Base-by-base conservation (phyloP, 164 flowering plant genomes). In the Umbilicus rupestris region DNA sequence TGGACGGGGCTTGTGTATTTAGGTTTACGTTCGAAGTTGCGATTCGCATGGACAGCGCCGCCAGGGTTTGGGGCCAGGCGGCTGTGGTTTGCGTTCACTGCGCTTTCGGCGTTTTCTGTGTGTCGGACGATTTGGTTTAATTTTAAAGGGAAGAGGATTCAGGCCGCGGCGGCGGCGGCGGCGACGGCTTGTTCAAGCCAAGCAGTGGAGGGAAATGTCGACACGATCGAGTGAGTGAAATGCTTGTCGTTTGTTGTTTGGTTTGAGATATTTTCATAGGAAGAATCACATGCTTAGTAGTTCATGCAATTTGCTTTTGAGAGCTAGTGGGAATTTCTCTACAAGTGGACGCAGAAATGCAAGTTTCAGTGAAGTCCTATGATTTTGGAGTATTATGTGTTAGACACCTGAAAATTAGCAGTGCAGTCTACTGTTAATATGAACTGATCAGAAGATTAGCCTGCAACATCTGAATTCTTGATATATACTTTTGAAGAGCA, bases 81-180 rank as follows among this genome's bases (percentile, higher is more conserved):
- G n/a, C 85, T 90, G 49, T 90, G 94, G 92, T 65, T 90, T 7
- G 96, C 92, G 16, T 82, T 87, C 77, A 85, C 96, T 0, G 92
- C 94, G 10, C 77, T 90, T 31, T 89, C 93, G 0, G 93, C 88
- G 0, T 86, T 89, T 76, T 84, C 94, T 1, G 80, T 85, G 49
- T 80, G 74, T 66, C 74, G 89, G 28, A 76, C 75, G 59, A 75
- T 85, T 67, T 84, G 90, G 86, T 75, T 76, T 31, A 77, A 75
- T 73, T 76, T 82, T 72, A 74, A 68, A 33, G 77, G 74, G 5
- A 81, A 72, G 62, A 66, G 67, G 44, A 76, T 64, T 29, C 69
- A 63, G 37, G 33, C 31, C 0, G 59, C 30, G 14, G 55, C 26
- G 26, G n/a, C 26, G 20, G 55, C 55, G 20, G 55, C 26, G 10